Evolutionary conservation across 2,329 filamentous ascomycete species (phyloP).

Genomic region (Berkeleyomyces rouxiae): DNA sequence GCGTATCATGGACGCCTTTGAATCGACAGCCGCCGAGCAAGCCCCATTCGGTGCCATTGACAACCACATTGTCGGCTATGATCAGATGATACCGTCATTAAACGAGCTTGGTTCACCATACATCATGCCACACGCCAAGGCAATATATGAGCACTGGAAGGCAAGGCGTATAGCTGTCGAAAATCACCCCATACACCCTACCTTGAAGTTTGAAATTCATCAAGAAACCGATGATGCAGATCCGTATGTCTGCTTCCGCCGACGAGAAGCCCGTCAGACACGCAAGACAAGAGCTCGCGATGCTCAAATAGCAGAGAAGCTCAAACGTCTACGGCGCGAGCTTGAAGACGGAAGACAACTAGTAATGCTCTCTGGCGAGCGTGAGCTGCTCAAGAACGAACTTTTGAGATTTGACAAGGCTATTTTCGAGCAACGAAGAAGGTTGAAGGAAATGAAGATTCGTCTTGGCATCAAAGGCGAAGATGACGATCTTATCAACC

Average conservation of each 20-base stretch:
- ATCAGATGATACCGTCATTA: slow-evolving; percentile 56
- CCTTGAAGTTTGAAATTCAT: slow-evolving; percentile 84
- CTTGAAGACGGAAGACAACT: slow-evolving; percentile 76
- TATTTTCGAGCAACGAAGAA: slow-evolving; percentile 67
- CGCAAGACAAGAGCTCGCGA: slow-evolving; percentile 90
- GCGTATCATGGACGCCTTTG: slow-evolving; percentile 85
- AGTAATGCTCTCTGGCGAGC: slow-evolving; percentile 58
- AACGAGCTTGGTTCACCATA: slow-evolving; percentile 33
- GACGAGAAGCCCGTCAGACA: slow-evolving; percentile 82
- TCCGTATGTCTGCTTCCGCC: slow-evolving; percentile 94
- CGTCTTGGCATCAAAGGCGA: slow-evolving; percentile 79
- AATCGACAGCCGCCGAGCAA: slow-evolving; percentile 66
- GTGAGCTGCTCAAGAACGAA: slow-evolving; percentile 66
- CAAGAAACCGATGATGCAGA: slow-evolving; percentile 90
- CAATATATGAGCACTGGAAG: slow-evolving; percentile 85
- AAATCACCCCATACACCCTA: slow-evolving; percentile 59
- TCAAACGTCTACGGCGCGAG: slow-evolving; percentile 80
- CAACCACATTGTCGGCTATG: slow-evolving; percentile 64
- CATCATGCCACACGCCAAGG: slow-evolving; percentile 46
- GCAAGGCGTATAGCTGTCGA: slow-evolving; percentile 45
- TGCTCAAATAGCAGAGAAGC: slow-evolving; percentile 83
- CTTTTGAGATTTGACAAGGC: slow-evolving; percentile 56
- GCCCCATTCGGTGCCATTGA: slow-evolving; percentile 84
- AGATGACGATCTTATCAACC: slow-evolving; percentile 87
- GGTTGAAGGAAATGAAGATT: slow-evolving; percentile 76